phyloP scores from a whole-genome alignment of 2,329 filamentous ascomycete genomes.

The Colletotrichum sp. region DNA sequence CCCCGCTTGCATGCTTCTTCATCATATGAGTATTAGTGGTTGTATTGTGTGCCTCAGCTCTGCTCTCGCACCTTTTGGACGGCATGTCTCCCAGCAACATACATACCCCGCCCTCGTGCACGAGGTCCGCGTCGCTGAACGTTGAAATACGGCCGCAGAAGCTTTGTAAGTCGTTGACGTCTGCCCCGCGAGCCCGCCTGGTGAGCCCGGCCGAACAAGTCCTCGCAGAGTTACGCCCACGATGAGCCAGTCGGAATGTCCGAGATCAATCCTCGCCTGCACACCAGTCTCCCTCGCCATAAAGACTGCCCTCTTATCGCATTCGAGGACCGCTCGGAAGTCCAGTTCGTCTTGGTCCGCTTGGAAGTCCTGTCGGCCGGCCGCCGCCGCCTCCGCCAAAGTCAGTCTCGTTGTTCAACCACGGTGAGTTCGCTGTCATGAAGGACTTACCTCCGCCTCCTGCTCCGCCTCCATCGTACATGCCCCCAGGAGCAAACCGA shows the following conservation, averaged over 20 bases:
- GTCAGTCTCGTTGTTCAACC: slow-evolving; percentile 47
- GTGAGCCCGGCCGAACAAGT: neutral
- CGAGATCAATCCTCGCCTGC: neutral
- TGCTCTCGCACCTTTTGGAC: neutral
- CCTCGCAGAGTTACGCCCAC: neutral
- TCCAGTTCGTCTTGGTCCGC: slow-evolving; percentile 44
- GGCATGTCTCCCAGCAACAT: slow-evolving; percentile 10
- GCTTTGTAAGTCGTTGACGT: neutral
- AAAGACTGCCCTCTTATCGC: slow-evolving; percentile 35
- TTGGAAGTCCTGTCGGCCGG: slow-evolving; percentile 48
- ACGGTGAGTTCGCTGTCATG: slow-evolving; percentile 52
- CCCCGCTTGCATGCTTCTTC: neutral
- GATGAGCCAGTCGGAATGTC: neutral
- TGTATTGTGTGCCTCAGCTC: slow-evolving; percentile 15
- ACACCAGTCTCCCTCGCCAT: neutral
- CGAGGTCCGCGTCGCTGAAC: neutral
- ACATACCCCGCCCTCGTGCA: neutral
- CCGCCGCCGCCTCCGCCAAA: slow-evolving; percentile 40
- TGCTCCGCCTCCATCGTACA: slow-evolving; percentile 43
- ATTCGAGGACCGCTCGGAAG: slow-evolving; percentile 40
- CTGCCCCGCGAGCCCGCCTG: neutral
- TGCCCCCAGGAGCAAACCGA: slow-evolving; percentile 49
- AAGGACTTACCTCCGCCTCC: slow-evolving; percentile 40
- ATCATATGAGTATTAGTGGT: neutral
- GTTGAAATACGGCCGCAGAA: neutral